Conservation (phyloP, 2,329 filamentous ascomycete genomes). For the Colletotrichum viniferum region DNA sequence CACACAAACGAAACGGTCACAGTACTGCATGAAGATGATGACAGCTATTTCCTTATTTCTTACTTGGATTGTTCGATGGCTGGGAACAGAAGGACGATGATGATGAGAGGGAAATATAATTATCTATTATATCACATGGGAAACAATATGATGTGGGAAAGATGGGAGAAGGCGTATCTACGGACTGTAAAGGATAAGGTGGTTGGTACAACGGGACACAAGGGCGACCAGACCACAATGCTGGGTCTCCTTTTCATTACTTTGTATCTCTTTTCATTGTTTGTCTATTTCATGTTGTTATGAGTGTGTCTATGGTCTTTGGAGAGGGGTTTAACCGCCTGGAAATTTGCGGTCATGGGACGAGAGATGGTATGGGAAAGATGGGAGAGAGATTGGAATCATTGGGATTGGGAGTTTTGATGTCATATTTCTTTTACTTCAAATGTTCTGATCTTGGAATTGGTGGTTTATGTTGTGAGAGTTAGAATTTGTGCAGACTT, state of each 20-base stretch:
- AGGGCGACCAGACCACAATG: slow-evolving; percentile 20
- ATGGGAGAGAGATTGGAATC: not conserved
- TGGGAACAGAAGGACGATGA: not conserved
- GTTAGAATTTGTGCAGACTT: not conserved
- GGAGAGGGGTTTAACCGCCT: not conserved
- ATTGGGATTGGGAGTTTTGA: slow-evolving; percentile 13
- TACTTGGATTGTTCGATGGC: not conserved
- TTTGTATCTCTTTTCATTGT: not conserved
- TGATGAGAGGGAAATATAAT: not conserved
- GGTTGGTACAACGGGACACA: slow-evolving; percentile 11
- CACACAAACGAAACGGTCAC: not conserved
- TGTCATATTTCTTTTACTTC: slow-evolving; percentile 7
- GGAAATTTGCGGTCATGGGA: not conserved
- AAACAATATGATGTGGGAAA: not conserved
- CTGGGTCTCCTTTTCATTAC: slow-evolving; percentile 7
- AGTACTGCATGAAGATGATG: not conserved
- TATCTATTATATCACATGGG: not conserved
- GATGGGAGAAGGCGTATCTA: not conserved
- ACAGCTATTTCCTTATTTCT: not conserved
- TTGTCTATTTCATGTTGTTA: not conserved
- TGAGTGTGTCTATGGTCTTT: not conserved
- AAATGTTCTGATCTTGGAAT: not conserved
- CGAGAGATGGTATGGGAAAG: not conserved
- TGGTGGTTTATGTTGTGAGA: not conserved
- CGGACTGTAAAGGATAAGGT: not conserved